Evolutionary conservation across 805 yeast species (phyloP), one percentile per base, ranked within the genome.

Genomic region (Scheffersomyces coipomensis): DNA sequence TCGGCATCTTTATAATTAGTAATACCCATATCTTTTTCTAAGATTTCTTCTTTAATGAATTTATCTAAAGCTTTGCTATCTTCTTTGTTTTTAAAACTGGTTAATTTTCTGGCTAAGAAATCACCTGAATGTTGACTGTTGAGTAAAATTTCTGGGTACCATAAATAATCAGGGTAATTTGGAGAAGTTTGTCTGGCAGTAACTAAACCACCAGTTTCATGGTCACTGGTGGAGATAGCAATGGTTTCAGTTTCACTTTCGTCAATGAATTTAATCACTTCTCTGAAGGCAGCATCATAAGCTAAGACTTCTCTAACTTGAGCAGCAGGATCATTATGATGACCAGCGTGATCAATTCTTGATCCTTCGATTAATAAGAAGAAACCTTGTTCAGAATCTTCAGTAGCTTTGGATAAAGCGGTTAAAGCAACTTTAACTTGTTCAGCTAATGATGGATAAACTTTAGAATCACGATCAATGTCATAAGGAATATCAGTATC

Each of bases 141-240:
- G 31, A 72, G 60, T 40, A 90, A 71, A 15, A 78, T 87, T 55
- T 85, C 81, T 1, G 97, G 98, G 52, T 74, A 78, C 97, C 97
- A 90, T 42, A 79, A 55, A 55, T 89, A 89, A 42, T 88, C 95
- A 1, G 97, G 97, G 58, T 89, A 88, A 1, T 58, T 56, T 3
- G 71, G 59, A 4, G 79, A 56, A 27, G 85, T 61, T 68, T 90
- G 97, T 63, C 90, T 79, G 0, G 96, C 88, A 33, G 87, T 77
- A n/a, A 85, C 85, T 47, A 90, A 72, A 0, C 97, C 98, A 46
- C 98, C 98, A 19, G 97, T 90, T 60, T 90, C 98, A 67, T 90
- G 98, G 60, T 90, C 97, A 18, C 95, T 84, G 2, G 96, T 88
- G 19, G 91, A 80, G 30, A 90, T 70, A 29, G 88, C 75, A 33